phyloP scores from a whole-genome alignment of 768 basidiomycete genomes.

The Tricholoma hemisulphureum region DNA sequence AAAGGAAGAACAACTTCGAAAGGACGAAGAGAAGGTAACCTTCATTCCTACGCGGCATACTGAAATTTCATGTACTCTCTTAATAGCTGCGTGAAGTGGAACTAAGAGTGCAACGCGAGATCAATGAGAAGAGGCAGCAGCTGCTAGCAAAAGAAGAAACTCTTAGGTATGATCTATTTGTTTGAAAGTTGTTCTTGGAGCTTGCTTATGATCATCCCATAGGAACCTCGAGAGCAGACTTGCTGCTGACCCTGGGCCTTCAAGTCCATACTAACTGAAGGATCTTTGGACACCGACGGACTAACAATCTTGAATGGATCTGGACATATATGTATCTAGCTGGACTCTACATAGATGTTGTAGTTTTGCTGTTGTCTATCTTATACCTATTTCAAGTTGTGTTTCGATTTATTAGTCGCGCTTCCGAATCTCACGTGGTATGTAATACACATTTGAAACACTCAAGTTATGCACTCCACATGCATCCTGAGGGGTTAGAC shows the following conservation, averaged over 20 bases:
- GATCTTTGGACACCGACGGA: neutral
- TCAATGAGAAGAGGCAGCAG: slow-evolving; percentile 85
- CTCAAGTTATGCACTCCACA: slow-evolving; percentile 22
- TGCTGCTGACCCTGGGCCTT: slow-evolving; percentile 40
- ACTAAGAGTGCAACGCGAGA: slow-evolving; percentile 81
- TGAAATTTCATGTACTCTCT: neutral
- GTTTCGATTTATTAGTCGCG: neutral
- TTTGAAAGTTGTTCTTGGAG: neutral
- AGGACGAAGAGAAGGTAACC: slow-evolving; percentile 79
- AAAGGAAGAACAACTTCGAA: slow-evolving; percentile 87
- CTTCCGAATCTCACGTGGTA: slow-evolving; percentile 8
- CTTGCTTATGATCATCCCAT: slow-evolving; percentile 1
- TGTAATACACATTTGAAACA: neutral
- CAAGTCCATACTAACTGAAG: slow-evolving; percentile 11
- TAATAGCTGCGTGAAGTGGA: slow-evolving; percentile 78
- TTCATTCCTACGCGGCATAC: neutral
- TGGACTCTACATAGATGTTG: slow-evolving; percentile 9
- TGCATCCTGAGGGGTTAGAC: slow-evolving; percentile 51
- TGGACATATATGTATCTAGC: slow-evolving; percentile 11
- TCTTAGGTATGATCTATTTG: slow-evolving; percentile 48
- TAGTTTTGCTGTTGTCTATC: slow-evolving; percentile 2
- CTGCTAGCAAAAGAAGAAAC: slow-evolving; percentile 84
- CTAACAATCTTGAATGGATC: slow-evolving; percentile 17
- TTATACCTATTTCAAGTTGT: neutral
- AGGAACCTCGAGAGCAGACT: slow-evolving; percentile 62